Base-by-base conservation (phyloP, 768 basidiomycete genomes). In the Rickenella mellea region DNA sequence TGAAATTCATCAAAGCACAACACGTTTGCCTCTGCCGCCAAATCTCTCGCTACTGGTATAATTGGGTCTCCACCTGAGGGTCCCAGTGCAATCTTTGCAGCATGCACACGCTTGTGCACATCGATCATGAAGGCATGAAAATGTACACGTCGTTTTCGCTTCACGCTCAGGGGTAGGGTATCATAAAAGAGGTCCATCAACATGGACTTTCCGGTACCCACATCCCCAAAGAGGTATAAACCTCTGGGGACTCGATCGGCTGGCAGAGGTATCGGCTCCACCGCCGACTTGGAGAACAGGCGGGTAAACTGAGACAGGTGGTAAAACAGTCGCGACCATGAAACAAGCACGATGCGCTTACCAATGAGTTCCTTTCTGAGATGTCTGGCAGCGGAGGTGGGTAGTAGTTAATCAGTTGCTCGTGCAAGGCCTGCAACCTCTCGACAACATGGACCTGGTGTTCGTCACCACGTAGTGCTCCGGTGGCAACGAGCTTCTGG, bases 81-180 rank as follows among this genome's bases (percentile, higher is more conserved):
- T 2, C 85, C 84, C 66, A 80, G 74, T 43, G 74, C 71, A 31
- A 74, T 65, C 65, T 91, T 92, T 28, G 84, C 74, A 1, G 79
- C 78, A 51, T 97, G 92, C 3, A 93, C 59, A 14, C 91, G 81
- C 56, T 94, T 96, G 59, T 97, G 89, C 17, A 97, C 92, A 56
- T 99, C 96, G 48, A 97, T 80, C 96, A 99, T 98, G 70, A 99
- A 98, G 1, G 91, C 89, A 56, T 98, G 93, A 59, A 99, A 99
- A 61, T 99, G 96, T 12, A 97, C 90, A 24, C 96, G 74, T 41
- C 87, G 81, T 62, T 88, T 89, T 45, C 76, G 74, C 33, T 63
- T 74, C 41, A 86, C 65, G 32, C 71, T 65, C 0, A 71, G 53
- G 1, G 86, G 83, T 1, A 96, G 77, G 1, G 91, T 79, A 48